Percentiles rank a stretch among this genome's conserved stretches.
Conservation (phyloP, 257 asterid genomes). For the Plantago elongata region DNA sequence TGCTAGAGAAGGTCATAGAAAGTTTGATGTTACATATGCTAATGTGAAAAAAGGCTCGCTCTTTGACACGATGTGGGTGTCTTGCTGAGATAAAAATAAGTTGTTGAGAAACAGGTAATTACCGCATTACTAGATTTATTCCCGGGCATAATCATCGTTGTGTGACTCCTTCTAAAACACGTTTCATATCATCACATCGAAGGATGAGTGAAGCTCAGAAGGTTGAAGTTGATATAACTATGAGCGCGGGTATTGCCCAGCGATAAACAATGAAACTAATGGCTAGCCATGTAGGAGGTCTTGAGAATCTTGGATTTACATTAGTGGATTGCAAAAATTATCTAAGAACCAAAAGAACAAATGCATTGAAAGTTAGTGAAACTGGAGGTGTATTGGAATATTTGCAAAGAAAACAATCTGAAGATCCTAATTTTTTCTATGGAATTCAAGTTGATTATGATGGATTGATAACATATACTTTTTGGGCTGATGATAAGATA, state of each 20-base stretch:
- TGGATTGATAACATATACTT: too few relatives aligned
- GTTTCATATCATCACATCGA: neutral
- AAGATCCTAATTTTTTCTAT: too few relatives aligned
- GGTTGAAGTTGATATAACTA: neutral
- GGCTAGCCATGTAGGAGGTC: neutral
- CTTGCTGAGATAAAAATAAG: neutral
- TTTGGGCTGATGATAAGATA: too few relatives aligned
- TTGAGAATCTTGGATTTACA: neutral
- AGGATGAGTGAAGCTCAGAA: neutral
- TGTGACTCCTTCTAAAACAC: slow-evolving; percentile 1
- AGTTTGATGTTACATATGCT: neutral
- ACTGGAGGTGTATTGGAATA: too few relatives aligned
- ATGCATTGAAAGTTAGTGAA: neutral
- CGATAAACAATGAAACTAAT: neutral
- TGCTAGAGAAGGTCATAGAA: slow-evolving; percentile 2
- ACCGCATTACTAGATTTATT: neutral
- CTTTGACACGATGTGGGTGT: slow-evolving; percentile 3
- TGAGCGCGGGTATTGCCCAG: neutral
- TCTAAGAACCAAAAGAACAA: neutral
- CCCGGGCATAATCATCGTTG: neutral
- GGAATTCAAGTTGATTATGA: too few relatives aligned
- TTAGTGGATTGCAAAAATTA: neutral
- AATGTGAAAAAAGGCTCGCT: neutral
- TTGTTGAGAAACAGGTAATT: too few relatives aligned
- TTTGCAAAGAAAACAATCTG: too few relatives aligned